Evolutionary conservation across 2,329 filamentous ascomycete species (phyloP).

Genomic region (Bipolaris victoriae): DNA sequence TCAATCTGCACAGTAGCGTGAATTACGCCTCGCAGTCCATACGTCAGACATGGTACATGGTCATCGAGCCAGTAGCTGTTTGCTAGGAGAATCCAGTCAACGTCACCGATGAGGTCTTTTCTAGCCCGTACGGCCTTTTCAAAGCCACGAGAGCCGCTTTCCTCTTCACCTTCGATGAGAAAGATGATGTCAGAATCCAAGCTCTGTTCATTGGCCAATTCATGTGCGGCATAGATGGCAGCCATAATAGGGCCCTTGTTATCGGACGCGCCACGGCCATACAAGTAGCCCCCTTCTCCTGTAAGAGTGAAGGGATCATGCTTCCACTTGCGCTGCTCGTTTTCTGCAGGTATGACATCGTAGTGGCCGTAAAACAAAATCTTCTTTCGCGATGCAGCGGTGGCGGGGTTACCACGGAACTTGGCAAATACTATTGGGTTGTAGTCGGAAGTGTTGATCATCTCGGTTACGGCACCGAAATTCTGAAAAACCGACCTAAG

Average conservation of each 20-base stretch:
- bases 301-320: conserved; percentile 88
- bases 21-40: conserved; percentile 89
- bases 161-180: conserved; percentile 95
- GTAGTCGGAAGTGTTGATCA: conserved; percentile 82
- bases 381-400: conserved; percentile 73
- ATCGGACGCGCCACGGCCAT: conserved; percentile 94
- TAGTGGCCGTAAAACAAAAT: conserved; percentile 98
- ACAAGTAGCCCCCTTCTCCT: conserved; percentile 89
- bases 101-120: conserved; percentile 82
- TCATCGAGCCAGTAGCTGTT: conserved; percentile 99
- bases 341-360: conserved; percentile 91
- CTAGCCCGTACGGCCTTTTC: conserved; percentile 79
- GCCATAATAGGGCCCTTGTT: conserved; percentile 97
- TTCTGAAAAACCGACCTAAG: conserved; percentile 89
- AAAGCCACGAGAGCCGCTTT: conserved; percentile 91
- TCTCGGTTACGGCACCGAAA: conserved; percentile 79
- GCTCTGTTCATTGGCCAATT: conserved; percentile 81
- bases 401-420: conserved; percentile 77
- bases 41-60: conserved; percentile 92
- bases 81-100: conserved; percentile 93
- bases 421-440: conserved; percentile 94
- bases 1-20: conserved; percentile 90
- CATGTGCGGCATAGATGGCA: conserved; percentile 89
- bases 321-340: conserved; percentile 80
- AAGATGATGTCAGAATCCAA: conserved; percentile 90